Evolutionary conservation across 78 protist species (phyloP).

Genomic region (Guillardia theta): DNA sequence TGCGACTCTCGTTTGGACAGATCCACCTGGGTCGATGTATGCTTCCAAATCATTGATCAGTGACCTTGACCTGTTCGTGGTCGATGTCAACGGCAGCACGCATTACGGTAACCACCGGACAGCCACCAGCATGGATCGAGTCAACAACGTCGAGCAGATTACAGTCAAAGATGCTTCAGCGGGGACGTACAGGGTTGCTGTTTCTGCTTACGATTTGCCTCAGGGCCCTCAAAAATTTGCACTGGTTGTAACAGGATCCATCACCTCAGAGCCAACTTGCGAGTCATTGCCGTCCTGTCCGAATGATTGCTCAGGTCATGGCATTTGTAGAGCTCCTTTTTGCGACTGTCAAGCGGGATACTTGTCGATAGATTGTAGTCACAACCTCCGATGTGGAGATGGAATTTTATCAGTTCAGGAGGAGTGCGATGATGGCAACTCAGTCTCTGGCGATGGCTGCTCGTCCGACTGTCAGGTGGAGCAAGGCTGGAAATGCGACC

Average conservation of each 20-base stretch:
- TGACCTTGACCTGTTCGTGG: constrained; percentile 58
- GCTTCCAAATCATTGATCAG: constrained; percentile 59
- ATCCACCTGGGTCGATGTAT: constrained; percentile 53
- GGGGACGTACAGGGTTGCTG: not conserved
- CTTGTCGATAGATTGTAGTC: no score
- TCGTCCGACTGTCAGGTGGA: no score
- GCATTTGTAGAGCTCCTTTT: no score
- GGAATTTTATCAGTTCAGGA: no score
- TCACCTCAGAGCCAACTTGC: not conserved
- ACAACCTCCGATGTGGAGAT: no score
- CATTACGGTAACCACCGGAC: not conserved
- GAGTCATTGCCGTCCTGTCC: not conserved
- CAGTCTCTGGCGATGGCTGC: no score
- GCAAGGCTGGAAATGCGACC: no score
- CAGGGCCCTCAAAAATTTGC: not conserved
- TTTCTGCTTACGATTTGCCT: not conserved
- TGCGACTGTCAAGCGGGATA: no score
- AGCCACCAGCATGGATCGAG: not conserved
- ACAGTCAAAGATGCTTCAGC: not conserved
- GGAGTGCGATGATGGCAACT: no score
- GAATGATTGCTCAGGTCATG: not conserved
- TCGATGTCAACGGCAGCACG: not conserved
- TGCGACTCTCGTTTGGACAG: constrained; percentile 80
- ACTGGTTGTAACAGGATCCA: not conserved
- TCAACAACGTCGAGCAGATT: not conserved